Evolutionary conservation across 768 basidiomycete genomes (phyloP), one percentile per base, ranked within the genome.

Genomic region (Pholiota microspora): DNA sequence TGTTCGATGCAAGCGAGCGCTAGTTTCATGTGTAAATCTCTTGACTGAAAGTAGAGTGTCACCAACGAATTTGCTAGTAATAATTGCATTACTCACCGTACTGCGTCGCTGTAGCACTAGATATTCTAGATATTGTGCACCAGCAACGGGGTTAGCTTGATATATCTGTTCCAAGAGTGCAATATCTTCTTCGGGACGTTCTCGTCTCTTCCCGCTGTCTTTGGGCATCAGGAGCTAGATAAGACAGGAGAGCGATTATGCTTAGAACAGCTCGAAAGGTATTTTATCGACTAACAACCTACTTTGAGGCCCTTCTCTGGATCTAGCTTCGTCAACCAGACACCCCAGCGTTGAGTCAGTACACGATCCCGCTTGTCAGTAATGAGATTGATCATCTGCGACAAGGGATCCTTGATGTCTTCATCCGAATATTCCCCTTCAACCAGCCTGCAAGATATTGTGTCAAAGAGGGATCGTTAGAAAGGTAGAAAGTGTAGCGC

Each of bases 291-390:
- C 45, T 21, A 45, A 5, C 13, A 21, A 35, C 65, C 45, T 57
- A 90, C 92, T 73, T 84, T 83, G 23, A 97, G 68, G 3, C 86
- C 92, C 40, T 78, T 81, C 23, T 88, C 84, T 0, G 83, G 73
- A 68, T 91, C 84, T 32, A 79, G 78, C 59, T 79, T 81, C 2
- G 85, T 78, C 18, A 97, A 70, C 94, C 94, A 96, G 7, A 91
- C 70, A 2, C 82, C 88, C 85, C 93, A 94, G 49, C 80, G 77
- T 57, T 88, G 84, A 3, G 84, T 81, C 49, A 93, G 63, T 2
- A 71, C 63, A 23, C 81, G 79, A 62, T 91, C 85, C 54, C 76
- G 80, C 55, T 79, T 81, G 42, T 80, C 77, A 4, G 69, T 73
- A 4, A 94, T 69, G 12, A 89, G 65, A 8, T 71, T 60, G 29